These are phyloP conservation scores for Candolleomyces efflorescens DNA, from an alignment of 768 basidiomycete species.

Conservation along the genomic window DNA sequence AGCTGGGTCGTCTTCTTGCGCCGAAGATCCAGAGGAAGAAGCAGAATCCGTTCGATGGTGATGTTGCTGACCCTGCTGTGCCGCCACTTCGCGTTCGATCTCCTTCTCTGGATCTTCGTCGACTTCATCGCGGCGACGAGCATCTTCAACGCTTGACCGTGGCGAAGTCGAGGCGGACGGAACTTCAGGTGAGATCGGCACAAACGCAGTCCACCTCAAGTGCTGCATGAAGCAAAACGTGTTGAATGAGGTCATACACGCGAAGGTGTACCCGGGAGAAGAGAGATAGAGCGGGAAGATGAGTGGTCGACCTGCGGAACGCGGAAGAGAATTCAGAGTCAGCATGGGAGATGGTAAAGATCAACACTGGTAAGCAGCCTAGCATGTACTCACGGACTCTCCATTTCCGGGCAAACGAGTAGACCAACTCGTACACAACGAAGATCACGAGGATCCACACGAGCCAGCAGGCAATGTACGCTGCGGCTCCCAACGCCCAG, in stretches of 20 bases:
- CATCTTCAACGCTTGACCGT: background rate
- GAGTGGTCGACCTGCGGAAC: conserved; percentile 70
- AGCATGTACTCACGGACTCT: conserved; percentile 80
- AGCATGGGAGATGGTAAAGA: conserved; percentile 4
- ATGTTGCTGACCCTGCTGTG: background rate
- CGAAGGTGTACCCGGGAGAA: conserved; percentile 69
- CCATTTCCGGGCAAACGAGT: conserved; percentile 73
- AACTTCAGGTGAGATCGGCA: conserved; percentile 13
- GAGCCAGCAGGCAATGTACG: conserved; percentile 80
- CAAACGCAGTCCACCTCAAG: conserved; percentile 68
- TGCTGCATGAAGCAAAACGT: conserved; percentile 84
- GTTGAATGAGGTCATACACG: conserved; percentile 73
- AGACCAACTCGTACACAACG: conserved; percentile 72
- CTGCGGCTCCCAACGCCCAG: conserved; percentile 80
- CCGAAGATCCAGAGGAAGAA: background rate
- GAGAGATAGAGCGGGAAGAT: conserved; percentile 84
- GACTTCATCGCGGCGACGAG: background rate
- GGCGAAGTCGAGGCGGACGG: background rate
- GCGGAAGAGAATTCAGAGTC: conserved; percentile 9
- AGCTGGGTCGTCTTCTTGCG: conserved; percentile 3
- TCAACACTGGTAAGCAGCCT: background rate
- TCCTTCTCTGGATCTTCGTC: background rate
- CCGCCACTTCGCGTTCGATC: background rate
- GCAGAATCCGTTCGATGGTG: background rate
- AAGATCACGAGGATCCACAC: conserved; percentile 71